A percentile compares a stretch with the other conserved stretches of the same genome.
Conservation (phyloP, 345 rosid genomes). For the Lepidium africanum region DNA sequence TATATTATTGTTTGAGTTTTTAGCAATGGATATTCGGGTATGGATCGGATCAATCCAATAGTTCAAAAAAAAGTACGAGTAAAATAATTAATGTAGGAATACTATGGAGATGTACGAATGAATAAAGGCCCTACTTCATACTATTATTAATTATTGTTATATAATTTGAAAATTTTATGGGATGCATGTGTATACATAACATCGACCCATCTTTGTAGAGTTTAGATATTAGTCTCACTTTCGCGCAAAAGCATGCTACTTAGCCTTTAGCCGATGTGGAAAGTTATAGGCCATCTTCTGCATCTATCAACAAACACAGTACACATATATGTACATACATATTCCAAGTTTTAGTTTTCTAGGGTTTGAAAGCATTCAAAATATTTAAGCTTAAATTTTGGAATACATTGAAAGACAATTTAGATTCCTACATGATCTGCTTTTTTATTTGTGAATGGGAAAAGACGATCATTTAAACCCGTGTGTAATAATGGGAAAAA, state of each 20-base stretch:
- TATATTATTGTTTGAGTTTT: no score
- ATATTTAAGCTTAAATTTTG: neutral
- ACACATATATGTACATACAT: neutral
- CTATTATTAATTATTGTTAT: neutral
- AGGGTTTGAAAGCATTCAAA: neutral
- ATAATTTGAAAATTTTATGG: slow-evolving; percentile 1
- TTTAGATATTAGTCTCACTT: slow-evolving; percentile 20
- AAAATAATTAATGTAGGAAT: slow-evolving; percentile 13
- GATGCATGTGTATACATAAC: slow-evolving; percentile 22
- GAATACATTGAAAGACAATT: neutral
- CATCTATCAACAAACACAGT: neutral
- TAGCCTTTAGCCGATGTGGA: slow-evolving; percentile 13
- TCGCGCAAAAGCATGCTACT: slow-evolving; percentile 32
- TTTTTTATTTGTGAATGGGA: neutral
- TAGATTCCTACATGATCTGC: neutral
- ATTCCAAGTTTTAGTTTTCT: neutral
- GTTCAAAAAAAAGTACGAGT: neutral
- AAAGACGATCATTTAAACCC: neutral
- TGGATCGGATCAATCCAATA: no score
- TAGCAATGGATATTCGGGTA: no score
- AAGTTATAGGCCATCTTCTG: slow-evolving; percentile 11
- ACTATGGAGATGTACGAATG: slow-evolving; percentile 20
- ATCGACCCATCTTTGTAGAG: slow-evolving; percentile 30
- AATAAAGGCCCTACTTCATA: slow-evolving; percentile 25
- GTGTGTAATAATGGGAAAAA: neutral